A percentile compares a stretch with the other conserved stretches of the same genome.
These are phyloP conservation scores for Sporothrix curviconia DNA, from an alignment of 2,329 filamentous ascomycete species.

Conservation along the genomic window DNA sequence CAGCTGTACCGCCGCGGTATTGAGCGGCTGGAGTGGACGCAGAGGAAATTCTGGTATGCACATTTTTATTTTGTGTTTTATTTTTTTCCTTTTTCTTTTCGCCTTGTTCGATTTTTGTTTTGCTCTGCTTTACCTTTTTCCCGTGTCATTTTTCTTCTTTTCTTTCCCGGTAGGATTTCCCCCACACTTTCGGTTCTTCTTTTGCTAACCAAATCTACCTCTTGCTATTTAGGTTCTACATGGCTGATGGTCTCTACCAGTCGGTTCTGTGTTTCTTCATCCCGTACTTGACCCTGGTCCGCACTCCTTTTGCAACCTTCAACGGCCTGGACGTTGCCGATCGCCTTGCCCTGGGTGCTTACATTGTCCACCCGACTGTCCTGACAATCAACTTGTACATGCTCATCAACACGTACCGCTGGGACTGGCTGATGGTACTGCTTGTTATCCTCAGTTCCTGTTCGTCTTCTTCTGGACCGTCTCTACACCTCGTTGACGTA, in stretches of 20 bases:
- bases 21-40: constrained; percentile 93
- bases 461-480: constrained; percentile 96
- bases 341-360: constrained; percentile 76
- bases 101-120: no score
- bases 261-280: constrained; percentile 91
- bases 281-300: constrained; percentile 71
- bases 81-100: neutral
- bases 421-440: constrained; percentile 92
- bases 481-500: constrained; percentile 57
- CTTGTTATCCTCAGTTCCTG: constrained; percentile 76
- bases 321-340: constrained; percentile 73
- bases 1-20: constrained; percentile 94
- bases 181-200: neutral
- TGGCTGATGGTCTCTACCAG: constrained; percentile 91
- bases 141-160: neutral
- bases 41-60: constrained; percentile 86
- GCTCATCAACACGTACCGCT: constrained; percentile 90
- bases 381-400: constrained; percentile 91
- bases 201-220: constrained; percentile 4
- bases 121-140: no score
- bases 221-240: constrained; percentile 64
- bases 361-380: constrained; percentile 77
- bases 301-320: constrained; percentile 61
- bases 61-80: constrained; percentile 27
- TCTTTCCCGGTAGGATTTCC: neutral